Conservation (phyloP, 140 eudicot genomes). For the Bidens hawaiensis region DNA sequence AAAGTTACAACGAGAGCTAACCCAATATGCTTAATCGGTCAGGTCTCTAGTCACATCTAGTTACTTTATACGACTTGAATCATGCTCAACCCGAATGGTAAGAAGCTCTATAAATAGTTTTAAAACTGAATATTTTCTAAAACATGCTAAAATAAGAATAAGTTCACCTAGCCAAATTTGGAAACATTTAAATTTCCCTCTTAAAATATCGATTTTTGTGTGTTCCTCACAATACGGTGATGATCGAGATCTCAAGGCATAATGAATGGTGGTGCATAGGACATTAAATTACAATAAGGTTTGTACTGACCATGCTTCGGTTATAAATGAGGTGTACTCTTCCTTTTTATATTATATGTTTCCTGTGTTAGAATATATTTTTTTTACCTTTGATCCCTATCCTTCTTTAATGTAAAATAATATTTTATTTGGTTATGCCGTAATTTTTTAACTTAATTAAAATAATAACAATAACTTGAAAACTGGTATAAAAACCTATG, state of each 20-base stretch:
- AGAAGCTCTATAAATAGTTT: too few species aligned
- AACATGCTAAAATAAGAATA: too few species aligned
- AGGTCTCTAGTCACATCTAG: too few species aligned
- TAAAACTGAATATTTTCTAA: too few species aligned
- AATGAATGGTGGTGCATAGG: constrained; percentile 38
- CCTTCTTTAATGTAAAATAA: background rate
- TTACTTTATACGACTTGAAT: too few species aligned
- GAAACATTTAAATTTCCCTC: constrained; percentile 22
- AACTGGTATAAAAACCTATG: too few species aligned
- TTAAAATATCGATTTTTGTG: constrained; percentile 15
- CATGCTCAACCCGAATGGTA: too few species aligned
- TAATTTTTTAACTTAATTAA: too few species aligned
- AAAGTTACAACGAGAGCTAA: too few species aligned
- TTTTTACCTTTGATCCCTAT: background rate
- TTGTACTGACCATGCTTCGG: constrained; percentile 22
- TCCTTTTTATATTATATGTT: constrained; percentile 17
- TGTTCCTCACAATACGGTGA: constrained; percentile 30
- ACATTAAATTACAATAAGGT: constrained; percentile 24
- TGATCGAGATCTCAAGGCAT: constrained; percentile 38
- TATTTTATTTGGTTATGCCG: too few species aligned
- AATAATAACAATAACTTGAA: too few species aligned
- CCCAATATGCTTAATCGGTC: too few species aligned
- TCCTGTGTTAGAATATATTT: constrained; percentile 11
- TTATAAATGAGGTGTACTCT: constrained; percentile 29
- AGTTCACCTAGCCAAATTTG: background rate